Evolutionary conservation across 495 filamentous ascomycete genomes (phyloP).

Genomic region (Hypomontagnella monticulosa): DNA sequence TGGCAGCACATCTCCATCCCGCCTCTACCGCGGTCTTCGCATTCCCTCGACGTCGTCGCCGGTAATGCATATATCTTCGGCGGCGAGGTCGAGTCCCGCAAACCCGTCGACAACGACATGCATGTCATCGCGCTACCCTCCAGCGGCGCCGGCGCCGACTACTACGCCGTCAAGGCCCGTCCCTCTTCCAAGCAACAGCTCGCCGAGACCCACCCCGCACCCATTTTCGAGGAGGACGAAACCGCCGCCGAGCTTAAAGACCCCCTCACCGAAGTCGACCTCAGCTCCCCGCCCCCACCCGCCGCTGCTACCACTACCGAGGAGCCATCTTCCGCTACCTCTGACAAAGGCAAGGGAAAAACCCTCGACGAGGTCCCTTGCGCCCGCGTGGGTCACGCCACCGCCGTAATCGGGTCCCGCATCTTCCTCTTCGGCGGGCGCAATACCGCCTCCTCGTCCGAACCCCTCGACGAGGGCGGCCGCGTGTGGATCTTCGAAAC

Average conservation of each 20-base stretch:
- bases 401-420: conserved; percentile 64
- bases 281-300: conserved; percentile 24
- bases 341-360: conserved; percentile 47
- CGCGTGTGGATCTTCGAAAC: conserved; percentile 74
- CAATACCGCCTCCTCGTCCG: conserved; percentile 51
- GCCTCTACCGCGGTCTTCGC: conserved; percentile 71
- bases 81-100: conserved; percentile 61
- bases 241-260: conserved; percentile 42
- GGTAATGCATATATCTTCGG: conserved; percentile 77
- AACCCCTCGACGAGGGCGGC: conserved; percentile 66
- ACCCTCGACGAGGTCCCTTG: conserved; percentile 53
- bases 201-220: conserved; percentile 29
- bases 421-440: conserved; percentile 74
- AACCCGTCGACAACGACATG: conserved; percentile 74
- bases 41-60: conserved; percentile 72
- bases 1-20: conserved; percentile 66
- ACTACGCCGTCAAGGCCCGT: conserved; percentile 62
- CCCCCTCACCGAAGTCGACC: conserved; percentile 37
- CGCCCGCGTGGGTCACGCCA: conserved; percentile 66
- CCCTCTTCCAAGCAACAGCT: conserved; percentile 26
- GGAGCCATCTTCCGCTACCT: conserved; percentile 14
- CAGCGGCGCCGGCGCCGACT: conserved; percentile 63
- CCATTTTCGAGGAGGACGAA: conserved; percentile 54
- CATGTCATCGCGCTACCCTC: conserved; percentile 70
- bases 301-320: background rate